Percentiles rank a stretch among this genome's conserved stretches.
Conservation (phyloP, 805 yeast genomes). For the Suhomyces canberraensis region DNA sequence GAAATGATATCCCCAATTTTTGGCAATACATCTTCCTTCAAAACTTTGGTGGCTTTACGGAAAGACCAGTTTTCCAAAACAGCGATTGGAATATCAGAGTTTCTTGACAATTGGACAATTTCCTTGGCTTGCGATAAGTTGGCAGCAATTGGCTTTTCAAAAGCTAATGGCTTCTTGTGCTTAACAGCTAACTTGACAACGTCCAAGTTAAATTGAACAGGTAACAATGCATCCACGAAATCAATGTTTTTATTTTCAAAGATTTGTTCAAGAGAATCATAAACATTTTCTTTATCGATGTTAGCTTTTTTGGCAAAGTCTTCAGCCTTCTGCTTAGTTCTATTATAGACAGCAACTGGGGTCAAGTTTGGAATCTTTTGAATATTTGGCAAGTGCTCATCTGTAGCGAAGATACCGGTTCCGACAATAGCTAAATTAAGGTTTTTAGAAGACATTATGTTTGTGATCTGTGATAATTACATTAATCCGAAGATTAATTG, state of each 20-base stretch:
- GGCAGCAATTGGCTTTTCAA: constrained; percentile 95
- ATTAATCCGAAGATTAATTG: too few relatives aligned
- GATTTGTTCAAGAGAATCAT: constrained; percentile 60
- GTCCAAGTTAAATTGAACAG: constrained; percentile 76
- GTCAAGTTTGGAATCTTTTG: constrained; percentile 49
- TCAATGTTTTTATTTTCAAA: constrained; percentile 67
- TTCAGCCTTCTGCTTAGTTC: constrained; percentile 82
- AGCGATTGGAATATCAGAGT: constrained; percentile 64
- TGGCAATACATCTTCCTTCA: constrained; percentile 54
- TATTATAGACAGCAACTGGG: constrained; percentile 72
- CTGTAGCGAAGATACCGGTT: constrained; percentile 86
- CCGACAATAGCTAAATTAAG: constrained; percentile 69
- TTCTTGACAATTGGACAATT: constrained; percentile 63
- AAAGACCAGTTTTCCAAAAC: constrained; percentile 87
- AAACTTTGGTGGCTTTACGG: constrained; percentile 52
- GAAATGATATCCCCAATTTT: constrained; percentile 71
- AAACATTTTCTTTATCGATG: constrained; percentile 48
- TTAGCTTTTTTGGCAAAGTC: constrained; percentile 66
- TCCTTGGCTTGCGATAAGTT: constrained; percentile 74
- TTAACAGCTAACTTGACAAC: constrained; percentile 68
- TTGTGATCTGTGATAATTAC: neutral
- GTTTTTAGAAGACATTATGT: constrained; percentile 7
- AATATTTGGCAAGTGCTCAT: constrained; percentile 75
- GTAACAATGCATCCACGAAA: constrained; percentile 79
- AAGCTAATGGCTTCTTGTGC: constrained; percentile 70